Evolutionary conservation across 768 basidiomycete genomes (phyloP), one percentile per base, ranked within the genome.

Genomic region (Russula olivacea): DNA sequence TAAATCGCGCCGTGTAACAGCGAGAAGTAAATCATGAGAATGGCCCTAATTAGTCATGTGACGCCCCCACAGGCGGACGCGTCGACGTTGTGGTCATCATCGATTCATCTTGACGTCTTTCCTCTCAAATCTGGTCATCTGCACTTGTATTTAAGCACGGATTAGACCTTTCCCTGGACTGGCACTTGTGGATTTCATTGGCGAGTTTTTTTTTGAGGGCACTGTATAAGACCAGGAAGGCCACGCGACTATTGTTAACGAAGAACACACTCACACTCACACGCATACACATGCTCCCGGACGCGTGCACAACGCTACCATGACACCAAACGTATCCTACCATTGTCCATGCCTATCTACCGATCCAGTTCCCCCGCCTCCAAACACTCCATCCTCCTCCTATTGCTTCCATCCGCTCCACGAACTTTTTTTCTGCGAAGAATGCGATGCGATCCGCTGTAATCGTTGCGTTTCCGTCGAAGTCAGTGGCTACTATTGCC

Each of bases 401-500:
- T 82, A 86, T 69, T 87, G 84, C 68, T 92, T 94, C 71, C 91
- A 95, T 69, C 82, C 88, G 7, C 81, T 98, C 2, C 83, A 91
- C 69, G 82, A 81, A 32, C 84, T 99, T 9, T 97, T 93, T 75
- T 98, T 98, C 73, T 99, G 97, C 74, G 95, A 98, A 74, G 96
- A 98, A 81, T 99, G 97, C 74, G 96, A 98, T 74, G 88, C 91
- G 2, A 83, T 99, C 49, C 80, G 94, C 61, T 99, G 97, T 72
- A 91, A 97, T 72, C 83, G 87, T 66, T 99, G 97, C 69, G 92
- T 96, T 2, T 82, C 87, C 9, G 79, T 93, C 49, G 97, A 99
- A 83, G 90, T 98, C 72, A 91, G 92, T 72, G 92, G 91, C 48
- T 99, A 98, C 73, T 98, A 93, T 74, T 99, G 97, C 72, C 97